Base-by-base conservation (phyloP, 1,139 yeast genomes). In the Candida tunisiensis region DNA sequence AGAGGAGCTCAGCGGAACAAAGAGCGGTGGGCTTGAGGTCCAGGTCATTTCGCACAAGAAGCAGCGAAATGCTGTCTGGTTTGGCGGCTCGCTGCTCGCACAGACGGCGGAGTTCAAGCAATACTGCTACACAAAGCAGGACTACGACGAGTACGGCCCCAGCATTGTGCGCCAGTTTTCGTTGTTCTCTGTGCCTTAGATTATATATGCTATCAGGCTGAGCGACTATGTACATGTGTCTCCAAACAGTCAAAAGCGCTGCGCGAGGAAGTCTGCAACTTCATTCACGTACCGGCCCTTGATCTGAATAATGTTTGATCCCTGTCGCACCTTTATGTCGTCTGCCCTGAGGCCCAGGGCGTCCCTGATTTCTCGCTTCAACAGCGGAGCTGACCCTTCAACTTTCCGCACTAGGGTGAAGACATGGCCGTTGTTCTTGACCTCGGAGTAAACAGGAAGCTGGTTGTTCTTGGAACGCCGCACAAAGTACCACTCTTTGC, bases 1-100 rank as follows among this genome's bases (percentile, higher is more conserved):
- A 48, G 98, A 88, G 55, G 60, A 62, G 41, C 57, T 73, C 35
- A 74, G 88, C 42, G 59, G 61, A 27, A 78, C 85, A 18, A 80
- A 75, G 54, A 74, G 92, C 28, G 79, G 93, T 19, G 98, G 98
- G 47, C 88, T 91, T 27, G 93, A 85, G 33, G 99, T 91, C 31
- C 92, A 80, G 57, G 99, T 91, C 36, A 85, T 91, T 40, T 73
- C 93, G 15, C 99, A 91, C 59, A 83, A 88, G 62, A 79, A 91
- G 57, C 99, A 91, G 60, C 69, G 94, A 50, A 82, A 88, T 47
- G 99, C 99, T 6, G 99, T 91, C 33, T 91, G 98, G 98, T 91
- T 85, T 51, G 99, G 99, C 41, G 99, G 98, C 37, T 79, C 94
- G 13, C 62, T 91, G 42, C 66, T 91, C 49, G 96, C 99, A 2